Base-by-base conservation (phyloP, 2,329 filamentous ascomycete species). In the Colletotrichum endophyticum region DNA sequence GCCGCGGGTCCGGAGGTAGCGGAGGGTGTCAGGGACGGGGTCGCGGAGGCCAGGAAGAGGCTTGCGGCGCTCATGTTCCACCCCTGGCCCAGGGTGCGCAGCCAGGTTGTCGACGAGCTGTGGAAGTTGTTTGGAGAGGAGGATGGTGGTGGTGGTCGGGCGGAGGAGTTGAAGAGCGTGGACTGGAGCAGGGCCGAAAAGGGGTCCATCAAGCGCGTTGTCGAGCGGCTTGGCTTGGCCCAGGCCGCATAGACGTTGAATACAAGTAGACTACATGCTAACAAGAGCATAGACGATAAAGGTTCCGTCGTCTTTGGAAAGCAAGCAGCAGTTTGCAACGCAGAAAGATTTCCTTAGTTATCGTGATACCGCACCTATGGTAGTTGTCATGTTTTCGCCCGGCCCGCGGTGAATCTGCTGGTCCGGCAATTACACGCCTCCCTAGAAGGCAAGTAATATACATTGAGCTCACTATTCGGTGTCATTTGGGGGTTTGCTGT, bases 21-120 rank as follows among this genome's bases (percentile, higher is more conserved):
- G 64, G 75, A 66, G 69, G 82, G 80, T 73, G 82, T 84, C n/a
- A 83, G 89, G n/a, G 84, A 87, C 28, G 86, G 86, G 1, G 85
- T 91, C 9, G 85, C 86, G 11, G 87, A 87, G 73, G 94, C 94
- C 5, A 84, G 92, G 70, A 92, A 90, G 82, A 95, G 96, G 83
- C 86, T 98, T 56, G 90, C 91, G 0, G 92, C 90, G 27, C 91
- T 98, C 87, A 86, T 98, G 78, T 85, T 92, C 73, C 96, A 98
- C 86, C 95, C 95, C 1, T 98, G 95, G 88, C 95, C 96, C 8
- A 91, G 91, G 80, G 92, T 98, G 79, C 86, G 93, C 76, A 90
- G 84, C 76, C 83, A 88, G 62, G 92, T 91, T 19, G 88, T 92
- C 6, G 92, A 94, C 79, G 91, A 92, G 83, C 82, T 94, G 39